Percentiles rank a stretch among this genome's conserved stretches.
Evolutionary conservation across 139 green algal genomes (phyloP).

Genomic region (Chlamydomonas sp.): DNA sequence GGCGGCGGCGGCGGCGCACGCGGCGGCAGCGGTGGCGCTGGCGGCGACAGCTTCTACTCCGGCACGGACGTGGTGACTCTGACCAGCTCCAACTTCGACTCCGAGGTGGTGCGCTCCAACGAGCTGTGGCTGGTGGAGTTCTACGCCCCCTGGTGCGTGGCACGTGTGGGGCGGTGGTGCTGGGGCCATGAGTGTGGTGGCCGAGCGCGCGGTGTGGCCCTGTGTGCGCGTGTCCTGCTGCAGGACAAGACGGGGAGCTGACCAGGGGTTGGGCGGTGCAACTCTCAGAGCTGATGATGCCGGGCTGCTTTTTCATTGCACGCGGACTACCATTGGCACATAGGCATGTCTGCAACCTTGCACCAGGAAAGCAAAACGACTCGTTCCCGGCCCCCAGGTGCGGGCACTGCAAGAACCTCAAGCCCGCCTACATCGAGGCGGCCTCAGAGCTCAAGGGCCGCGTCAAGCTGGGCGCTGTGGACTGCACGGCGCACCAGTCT

Average conservation of each 20-base stretch:
- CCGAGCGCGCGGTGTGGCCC: no score
- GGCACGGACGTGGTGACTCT: constrained; percentile 81
- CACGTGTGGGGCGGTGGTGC: not conserved
- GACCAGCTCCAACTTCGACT: constrained; percentile 79
- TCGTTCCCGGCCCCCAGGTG: constrained; percentile 40
- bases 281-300: no score
- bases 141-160: constrained; percentile 53
- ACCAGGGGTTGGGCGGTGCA: no score
- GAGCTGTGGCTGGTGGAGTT: constrained; percentile 90
- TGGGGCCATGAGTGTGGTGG: not conserved
- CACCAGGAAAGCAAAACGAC: not conserved
- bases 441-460: constrained; percentile 71
- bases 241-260: no score
- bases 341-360: not conserved
- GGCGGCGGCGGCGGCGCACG: not conserved
- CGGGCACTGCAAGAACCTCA: constrained; percentile 91
- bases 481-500: constrained; percentile 81
- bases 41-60: constrained; percentile 59
- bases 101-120: constrained; percentile 69
- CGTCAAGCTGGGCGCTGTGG: constrained; percentile 87
- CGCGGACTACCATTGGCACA: no score
- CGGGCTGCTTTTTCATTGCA: no score
- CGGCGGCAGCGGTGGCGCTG: constrained; percentile 21
- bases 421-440: constrained; percentile 79
- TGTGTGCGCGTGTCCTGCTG: no score